Evolutionary conservation across 108 stramenopile genomes (phyloP), one percentile per base, ranked within the genome.

Genomic region (Stephanodiscus triporus): DNA sequence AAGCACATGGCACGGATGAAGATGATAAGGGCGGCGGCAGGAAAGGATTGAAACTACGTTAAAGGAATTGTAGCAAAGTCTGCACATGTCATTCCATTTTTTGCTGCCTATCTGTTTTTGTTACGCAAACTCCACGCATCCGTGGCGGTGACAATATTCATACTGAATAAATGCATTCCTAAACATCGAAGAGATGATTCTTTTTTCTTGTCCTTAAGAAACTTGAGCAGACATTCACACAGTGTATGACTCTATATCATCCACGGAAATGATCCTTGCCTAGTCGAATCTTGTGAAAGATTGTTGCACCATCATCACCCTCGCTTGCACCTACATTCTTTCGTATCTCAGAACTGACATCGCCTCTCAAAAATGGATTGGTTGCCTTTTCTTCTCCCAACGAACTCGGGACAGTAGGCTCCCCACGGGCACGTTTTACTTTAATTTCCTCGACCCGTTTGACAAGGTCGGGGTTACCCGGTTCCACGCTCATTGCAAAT

Each of bases 1-100:
- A 85, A 84, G 58, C 92, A 93, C 78, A 89, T 84, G 81, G 88
- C 87, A 23, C 84, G 95, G 45, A 92, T 96, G 92, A 78, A 80
- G 26, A 82, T 67, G 43, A 77, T 66, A 27, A 72, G 48, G 54
- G 64, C 36, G 4, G 27, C 61, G 65, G 38, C 49, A 30, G 30
- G 47, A 47, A 66, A 47, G 42, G 30, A 66, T 49, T 42, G 24
- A 69, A 59, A 16, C 16, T 37, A 37, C 23, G 23, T 54, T 54
- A 1, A 23, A 54, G 14, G 16, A n/a, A n/a, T n/a, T n/a, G n/a
- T n/a, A n/a, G n/a, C n/a, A n/a, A n/a, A n/a, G n/a, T n/a, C n/a
- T n/a, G n/a, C n/a, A n/a, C n/a, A n/a, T n/a, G n/a, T n/a, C n/a
- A n/a, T n/a, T n/a, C n/a, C n/a, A n/a, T n/a, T n/a, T n/a, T n/a